Evolutionary conservation across 169 alveolate genomes (phyloP), one percentile per base, ranked within the genome.

Genomic region (Cryptosporidium ryanae): DNA sequence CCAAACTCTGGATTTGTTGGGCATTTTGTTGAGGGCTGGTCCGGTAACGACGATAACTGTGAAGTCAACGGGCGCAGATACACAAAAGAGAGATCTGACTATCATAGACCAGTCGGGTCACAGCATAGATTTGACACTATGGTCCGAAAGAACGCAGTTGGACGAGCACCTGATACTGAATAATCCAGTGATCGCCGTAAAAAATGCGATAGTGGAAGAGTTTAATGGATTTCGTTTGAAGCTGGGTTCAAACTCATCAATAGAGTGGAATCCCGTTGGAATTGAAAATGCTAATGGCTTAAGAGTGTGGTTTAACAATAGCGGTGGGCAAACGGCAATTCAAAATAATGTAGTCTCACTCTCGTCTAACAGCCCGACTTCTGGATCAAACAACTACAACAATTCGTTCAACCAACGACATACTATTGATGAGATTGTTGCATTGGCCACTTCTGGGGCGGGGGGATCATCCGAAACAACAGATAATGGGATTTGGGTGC

Each of bases 131-230:
- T 46, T 76, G 52, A 76, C 87, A 48, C n/a, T 76, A 46, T 76
- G 87, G 87, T 76, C 87, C n/a, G 87, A 76, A 21, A 76, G 87
- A 29, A 76, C 87, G 4, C 68, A 76, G 12, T 46, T 76, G 23
- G 87, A 76, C 29, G 87, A 76, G 13, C 27, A 44, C 12, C 18
- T 76, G 63, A 59, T 76, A 21, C 44, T 63, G 13, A 67, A 57
- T 25, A 76, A 76, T 61, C 87, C 87, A 0, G 64, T 76, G 12
- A 48, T 76, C 23, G 87, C 87, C 15, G 76, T 76, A 17, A 76
- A 76, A 61, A 76, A 76, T 27, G 87, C 87, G 5, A 57, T 76
- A 25, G 71, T 76, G 1, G 87, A 76, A 27, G 87, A 76, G 31
- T 76, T 76, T 46, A 76, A 76, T 44, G 87, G 87, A 25, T 76